Percentiles rank a stretch among this genome's conserved stretches.
Evolutionary conservation across 2,329 filamentous ascomycete species (phyloP).

Genomic region (Lomentospora prolificans): DNA sequence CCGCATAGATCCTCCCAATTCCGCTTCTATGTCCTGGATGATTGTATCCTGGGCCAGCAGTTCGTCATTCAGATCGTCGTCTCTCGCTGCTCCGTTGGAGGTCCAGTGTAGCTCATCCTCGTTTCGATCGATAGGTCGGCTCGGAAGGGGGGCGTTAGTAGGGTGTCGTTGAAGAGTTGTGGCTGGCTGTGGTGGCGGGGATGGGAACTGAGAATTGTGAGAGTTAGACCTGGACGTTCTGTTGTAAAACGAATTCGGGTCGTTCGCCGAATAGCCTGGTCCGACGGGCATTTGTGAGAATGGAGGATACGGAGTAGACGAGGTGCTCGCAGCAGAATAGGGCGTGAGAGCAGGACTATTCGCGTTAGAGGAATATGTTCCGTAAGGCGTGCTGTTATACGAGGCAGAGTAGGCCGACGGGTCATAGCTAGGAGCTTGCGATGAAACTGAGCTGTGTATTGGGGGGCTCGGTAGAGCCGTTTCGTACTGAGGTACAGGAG

Average conservation of each 20-base stretch:
- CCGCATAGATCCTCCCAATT: constrained; percentile 29
- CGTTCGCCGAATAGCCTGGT: constrained; percentile 36
- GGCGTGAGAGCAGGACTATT: constrained; percentile 26
- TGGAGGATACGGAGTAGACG: constrained; percentile 35
- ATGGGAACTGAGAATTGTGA: constrained; percentile 38
- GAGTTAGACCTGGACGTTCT: constrained; percentile 39
- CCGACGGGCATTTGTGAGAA: constrained; percentile 43
- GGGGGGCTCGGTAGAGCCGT: constrained; percentile 28
- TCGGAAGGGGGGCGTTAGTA: constrained; percentile 51
- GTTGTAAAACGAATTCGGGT: constrained; percentile 35
- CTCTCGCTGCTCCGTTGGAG: constrained; percentile 23
- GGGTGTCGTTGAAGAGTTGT: constrained; percentile 40
- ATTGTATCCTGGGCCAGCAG: constrained; percentile 39
- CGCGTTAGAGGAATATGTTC: constrained; percentile 29
- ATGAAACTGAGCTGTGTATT: constrained; percentile 16
- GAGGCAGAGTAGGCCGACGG: constrained; percentile 21
- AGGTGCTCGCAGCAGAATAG: constrained; percentile 5
- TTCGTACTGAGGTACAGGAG: constrained; percentile 25
- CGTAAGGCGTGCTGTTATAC: constrained; percentile 17
- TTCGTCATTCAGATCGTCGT: constrained; percentile 25
- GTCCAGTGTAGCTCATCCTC: constrained; percentile 32
- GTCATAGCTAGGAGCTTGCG: constrained; percentile 25
- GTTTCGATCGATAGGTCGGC: constrained; percentile 35
- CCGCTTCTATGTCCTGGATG: constrained; percentile 48
- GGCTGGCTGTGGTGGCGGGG: constrained; percentile 24